Conservation (phyloP, 148 eudicot species). For the Spergularia marina region DNA sequence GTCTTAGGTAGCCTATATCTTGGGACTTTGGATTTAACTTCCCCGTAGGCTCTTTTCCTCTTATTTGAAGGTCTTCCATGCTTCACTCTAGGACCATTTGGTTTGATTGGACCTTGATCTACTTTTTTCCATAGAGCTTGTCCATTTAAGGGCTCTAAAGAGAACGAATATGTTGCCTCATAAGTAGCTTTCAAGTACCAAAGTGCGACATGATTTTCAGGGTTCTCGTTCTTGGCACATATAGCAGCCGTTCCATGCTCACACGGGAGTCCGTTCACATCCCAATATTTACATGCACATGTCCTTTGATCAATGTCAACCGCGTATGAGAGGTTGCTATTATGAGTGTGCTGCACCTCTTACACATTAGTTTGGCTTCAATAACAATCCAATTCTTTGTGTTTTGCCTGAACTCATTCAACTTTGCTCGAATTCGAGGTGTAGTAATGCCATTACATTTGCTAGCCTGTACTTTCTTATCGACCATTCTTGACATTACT, state of each 20-base stretch:
- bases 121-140: neutral
- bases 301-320: neutral
- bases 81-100: too few species aligned
- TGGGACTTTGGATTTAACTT: neutral
- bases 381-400: slow-evolving; percentile 1
- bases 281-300: slow-evolving; percentile 9
- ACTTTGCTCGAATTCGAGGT: neutral
- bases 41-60: neutral
- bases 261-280: slow-evolving; percentile 4
- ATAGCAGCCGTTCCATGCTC: slow-evolving; percentile 3
- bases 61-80: too few species aligned
- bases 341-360: slow-evolving; percentile 13
- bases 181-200: neutral
- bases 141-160: slow-evolving; percentile 3
- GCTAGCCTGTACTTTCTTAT: neutral
- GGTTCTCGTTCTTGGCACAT: slow-evolving; percentile 10
- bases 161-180: neutral
- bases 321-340: neutral
- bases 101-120: too few species aligned
- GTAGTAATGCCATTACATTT: neutral
- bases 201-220: neutral
- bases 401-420: neutral
- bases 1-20: neutral
- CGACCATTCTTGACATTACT: too few species aligned
- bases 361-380: slow-evolving; percentile 14